Conservation (phyloP, 169 alveolate genomes). For the Perkinsus chesapeaki region DNA sequence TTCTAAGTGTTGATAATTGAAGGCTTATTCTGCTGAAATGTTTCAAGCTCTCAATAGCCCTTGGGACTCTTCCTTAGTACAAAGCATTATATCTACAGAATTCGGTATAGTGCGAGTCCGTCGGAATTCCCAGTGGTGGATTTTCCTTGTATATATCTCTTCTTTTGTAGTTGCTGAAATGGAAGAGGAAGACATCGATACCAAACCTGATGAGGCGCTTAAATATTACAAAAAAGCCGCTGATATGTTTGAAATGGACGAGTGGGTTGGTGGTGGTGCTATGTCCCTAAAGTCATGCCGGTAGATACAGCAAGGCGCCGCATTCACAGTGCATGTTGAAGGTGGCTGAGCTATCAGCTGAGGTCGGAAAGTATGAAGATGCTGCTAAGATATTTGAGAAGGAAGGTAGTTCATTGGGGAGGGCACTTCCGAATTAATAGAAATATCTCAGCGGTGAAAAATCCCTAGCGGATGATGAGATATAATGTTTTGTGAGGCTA, state of each 20-base stretch:
- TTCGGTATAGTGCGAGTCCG: too few relatives aligned
- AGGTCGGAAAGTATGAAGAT: slow-evolving; percentile 25
- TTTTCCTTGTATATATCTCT: too few relatives aligned
- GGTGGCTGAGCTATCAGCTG: slow-evolving; percentile 35
- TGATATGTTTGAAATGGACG: slow-evolving; percentile 41
- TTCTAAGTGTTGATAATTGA: too few relatives aligned
- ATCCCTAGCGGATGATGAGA: too few relatives aligned
- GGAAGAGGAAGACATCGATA: neutral
- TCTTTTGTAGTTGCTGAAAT: neutral
- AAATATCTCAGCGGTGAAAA: too few relatives aligned
- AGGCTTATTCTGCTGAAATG: too few relatives aligned
- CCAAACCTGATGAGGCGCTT: slow-evolving; percentile 20
- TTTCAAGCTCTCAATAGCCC: too few relatives aligned
- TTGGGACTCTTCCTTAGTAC: too few relatives aligned
- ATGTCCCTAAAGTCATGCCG: neutral
- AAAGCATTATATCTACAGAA: too few relatives aligned
- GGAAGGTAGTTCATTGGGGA: neutral
- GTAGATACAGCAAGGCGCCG: slow-evolving; percentile 17
- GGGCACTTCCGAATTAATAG: too few relatives aligned
- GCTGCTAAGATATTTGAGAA: slow-evolving; percentile 31
- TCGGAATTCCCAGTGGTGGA: too few relatives aligned
- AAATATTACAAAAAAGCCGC: slow-evolving; percentile 37
- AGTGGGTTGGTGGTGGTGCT: slow-evolving; percentile 20
- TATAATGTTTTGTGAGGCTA: too few relatives aligned
- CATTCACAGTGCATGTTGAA: slow-evolving; percentile 32